Evolutionary conservation across 345 rosid genomes (phyloP).

Genomic region (Lenwebbia sp.): DNA sequence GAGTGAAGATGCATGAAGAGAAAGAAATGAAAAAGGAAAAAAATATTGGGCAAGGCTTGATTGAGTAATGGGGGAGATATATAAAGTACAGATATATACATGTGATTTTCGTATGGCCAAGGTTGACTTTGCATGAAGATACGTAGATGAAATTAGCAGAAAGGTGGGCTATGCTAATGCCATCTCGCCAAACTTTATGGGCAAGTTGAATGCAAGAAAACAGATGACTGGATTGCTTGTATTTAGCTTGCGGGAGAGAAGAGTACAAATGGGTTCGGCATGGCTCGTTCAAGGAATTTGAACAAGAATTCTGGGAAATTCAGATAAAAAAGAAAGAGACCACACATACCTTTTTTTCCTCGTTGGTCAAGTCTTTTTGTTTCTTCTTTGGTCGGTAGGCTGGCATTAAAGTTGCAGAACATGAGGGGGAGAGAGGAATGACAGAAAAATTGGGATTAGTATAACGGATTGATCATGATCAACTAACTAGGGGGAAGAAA

Average conservation of each 20-base stretch:
- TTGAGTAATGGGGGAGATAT: background rate
- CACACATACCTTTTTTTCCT: too few relatives aligned
- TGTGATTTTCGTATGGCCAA: background rate
- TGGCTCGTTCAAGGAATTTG: background rate
- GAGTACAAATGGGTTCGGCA: background rate
- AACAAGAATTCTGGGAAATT: background rate
- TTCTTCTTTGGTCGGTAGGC: background rate
- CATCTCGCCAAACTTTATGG: background rate
- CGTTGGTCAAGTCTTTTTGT: background rate
- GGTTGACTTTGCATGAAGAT: slow-evolving; percentile 2
- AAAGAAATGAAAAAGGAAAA: background rate
- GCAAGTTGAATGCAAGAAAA: background rate
- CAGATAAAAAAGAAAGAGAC: background rate
- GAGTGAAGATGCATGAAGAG: background rate
- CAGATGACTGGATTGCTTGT: background rate
- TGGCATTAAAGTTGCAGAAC: background rate
- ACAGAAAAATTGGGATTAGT: background rate
- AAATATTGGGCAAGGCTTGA: background rate
- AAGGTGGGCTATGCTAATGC: background rate
- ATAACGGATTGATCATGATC: background rate
- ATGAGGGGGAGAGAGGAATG: background rate
- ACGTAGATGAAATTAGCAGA: background rate
- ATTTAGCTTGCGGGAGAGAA: background rate
- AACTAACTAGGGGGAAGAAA: background rate
- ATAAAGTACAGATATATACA: background rate